Percentiles rank a stretch among this genome's conserved stretches.
Evolutionary conservation across 176 grass and related monocot species (phyloP).

Genomic region (Coix lacrymajobi): DNA sequence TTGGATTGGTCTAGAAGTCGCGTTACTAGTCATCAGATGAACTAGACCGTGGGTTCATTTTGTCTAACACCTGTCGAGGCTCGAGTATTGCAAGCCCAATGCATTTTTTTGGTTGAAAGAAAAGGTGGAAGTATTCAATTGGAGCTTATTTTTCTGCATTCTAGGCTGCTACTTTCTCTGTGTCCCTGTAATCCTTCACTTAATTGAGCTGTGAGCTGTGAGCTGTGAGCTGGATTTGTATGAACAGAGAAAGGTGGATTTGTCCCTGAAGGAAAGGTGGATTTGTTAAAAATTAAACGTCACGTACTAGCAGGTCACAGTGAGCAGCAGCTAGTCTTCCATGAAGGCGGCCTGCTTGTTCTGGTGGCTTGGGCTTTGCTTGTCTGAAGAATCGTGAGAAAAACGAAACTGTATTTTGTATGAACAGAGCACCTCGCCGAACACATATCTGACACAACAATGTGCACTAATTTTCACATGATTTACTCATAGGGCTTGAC

Average conservation of each 20-base stretch:
- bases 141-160: not conserved
- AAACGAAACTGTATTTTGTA: too few relatives aligned
- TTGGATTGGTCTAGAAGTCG: not conserved
- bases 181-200: not conserved
- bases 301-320: too few relatives aligned
- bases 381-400: not conserved
- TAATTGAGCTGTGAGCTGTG: not conserved
- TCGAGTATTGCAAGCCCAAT: not conserved
- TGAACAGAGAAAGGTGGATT: too few relatives aligned
- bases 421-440: too few relatives aligned
- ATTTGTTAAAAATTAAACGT: too few relatives aligned
- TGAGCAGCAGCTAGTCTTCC: too few relatives aligned
- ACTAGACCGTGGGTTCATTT: not conserved
- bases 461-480: not conserved
- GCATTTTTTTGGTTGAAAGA: not conserved
- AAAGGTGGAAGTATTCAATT: not conserved
- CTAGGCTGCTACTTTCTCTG: not conserved
- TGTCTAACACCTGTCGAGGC: conserved; percentile 18
- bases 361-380: too few relatives aligned
- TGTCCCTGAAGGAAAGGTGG: too few relatives aligned
- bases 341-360: too few relatives aligned
- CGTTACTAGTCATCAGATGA: not conserved
- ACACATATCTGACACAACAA: too few relatives aligned
- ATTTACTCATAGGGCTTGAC: not conserved
- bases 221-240: too few relatives aligned